Percentiles rank a stretch among this genome's conserved stretches.
Evolutionary conservation across 2,329 filamentous ascomycete genomes (phyloP).

Genomic region (Penicillium sp.): DNA sequence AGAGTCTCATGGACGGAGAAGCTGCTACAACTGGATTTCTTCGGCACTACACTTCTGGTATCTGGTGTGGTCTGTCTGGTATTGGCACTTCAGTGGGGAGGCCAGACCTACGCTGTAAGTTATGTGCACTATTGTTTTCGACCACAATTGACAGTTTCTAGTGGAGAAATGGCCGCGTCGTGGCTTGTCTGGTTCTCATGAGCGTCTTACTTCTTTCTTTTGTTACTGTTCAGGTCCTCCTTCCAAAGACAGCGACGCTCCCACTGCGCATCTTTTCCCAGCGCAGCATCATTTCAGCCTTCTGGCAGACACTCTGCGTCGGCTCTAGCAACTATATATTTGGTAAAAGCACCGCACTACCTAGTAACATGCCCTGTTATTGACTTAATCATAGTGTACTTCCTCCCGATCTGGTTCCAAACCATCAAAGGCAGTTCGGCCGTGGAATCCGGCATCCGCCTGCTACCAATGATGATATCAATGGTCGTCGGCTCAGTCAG

Average conservation of each 20-base stretch:
- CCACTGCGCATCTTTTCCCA: neutral
- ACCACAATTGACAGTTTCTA: neutral
- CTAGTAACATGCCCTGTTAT: no score
- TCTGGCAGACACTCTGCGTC: neutral
- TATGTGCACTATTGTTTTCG: neutral
- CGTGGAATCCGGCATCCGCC: neutral
- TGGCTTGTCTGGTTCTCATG: neutral
- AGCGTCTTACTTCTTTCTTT: neutral
- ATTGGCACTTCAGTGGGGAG: conserved; percentile 22
- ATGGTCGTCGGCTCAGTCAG: neutral
- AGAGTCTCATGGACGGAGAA: conserved; percentile 26
- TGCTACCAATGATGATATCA: neutral
- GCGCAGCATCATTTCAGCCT: neutral
- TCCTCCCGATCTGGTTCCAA: neutral
- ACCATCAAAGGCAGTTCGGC: neutral
- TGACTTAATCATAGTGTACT: neutral
- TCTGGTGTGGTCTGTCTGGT: conserved; percentile 19
- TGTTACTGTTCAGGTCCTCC: neutral
- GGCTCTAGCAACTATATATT: neutral
- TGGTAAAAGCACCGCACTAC: neutral
- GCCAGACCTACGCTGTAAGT: conserved; percentile 10
- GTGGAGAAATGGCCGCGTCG: neutral
- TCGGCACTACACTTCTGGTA: conserved; percentile 30
- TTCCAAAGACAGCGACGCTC: neutral
- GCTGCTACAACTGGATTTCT: conserved; percentile 34